Evolutionary conservation across 164 flowering plant species (phyloP).

Genomic region (Piper longum): DNA sequence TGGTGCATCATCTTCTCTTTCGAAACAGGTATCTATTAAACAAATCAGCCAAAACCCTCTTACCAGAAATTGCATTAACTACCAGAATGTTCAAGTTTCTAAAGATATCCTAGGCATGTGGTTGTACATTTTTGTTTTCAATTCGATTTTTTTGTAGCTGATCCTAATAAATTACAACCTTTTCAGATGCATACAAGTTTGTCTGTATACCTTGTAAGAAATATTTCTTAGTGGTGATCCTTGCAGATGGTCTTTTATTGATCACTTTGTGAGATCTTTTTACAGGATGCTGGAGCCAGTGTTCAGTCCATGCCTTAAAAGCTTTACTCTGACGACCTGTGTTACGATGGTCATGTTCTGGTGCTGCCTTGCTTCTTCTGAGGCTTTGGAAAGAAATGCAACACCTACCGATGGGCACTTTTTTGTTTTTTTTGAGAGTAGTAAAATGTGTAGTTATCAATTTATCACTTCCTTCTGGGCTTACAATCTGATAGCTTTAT

Average conservation of each 20-base stretch:
- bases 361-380: too few species aligned
- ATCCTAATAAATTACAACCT: too few species aligned
- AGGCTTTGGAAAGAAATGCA: too few species aligned
- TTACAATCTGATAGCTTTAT: too few species aligned
- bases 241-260: not conserved
- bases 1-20: slow-evolving; percentile 17
- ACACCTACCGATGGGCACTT: too few species aligned
- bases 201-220: too few species aligned
- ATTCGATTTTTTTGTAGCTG: too few species aligned
- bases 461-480: too few species aligned
- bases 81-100: not conserved
- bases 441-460: too few species aligned
- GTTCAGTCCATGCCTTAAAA: not conserved
- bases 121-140: too few species aligned
- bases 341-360: not conserved
- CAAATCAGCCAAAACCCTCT: not conserved
- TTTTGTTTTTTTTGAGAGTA: too few species aligned
- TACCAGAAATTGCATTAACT: not conserved
- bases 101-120: not conserved
- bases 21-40: slow-evolving; percentile 22
- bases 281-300: not conserved
- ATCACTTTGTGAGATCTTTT: not conserved
- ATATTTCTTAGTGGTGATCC: not conserved
- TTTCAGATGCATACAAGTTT: too few species aligned
- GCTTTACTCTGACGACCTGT: not conserved